Percentiles rank a stretch among this genome's conserved stretches.
phyloP scores from a whole-genome alignment of 2,329 filamentous ascomycete species.

The Colletotrichum agaves region DNA sequence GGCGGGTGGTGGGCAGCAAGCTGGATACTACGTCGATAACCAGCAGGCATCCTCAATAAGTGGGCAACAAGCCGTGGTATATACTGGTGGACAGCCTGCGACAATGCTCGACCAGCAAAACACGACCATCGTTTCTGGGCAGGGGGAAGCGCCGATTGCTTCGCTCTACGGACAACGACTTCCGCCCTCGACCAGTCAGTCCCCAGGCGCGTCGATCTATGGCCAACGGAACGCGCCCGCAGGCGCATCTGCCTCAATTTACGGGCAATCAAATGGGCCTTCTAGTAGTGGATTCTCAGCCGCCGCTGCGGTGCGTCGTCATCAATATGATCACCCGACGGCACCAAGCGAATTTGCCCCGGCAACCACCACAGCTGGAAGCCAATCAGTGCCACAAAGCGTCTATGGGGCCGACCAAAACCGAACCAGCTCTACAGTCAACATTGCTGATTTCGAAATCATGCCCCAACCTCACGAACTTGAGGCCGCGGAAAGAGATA shows the following conservation, averaged over 20 bases:
- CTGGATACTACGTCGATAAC: not conserved
- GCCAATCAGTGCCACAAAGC: not conserved
- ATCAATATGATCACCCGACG: conserved; percentile 30
- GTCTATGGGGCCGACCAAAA: conserved; percentile 11
- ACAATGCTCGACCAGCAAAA: not conserved
- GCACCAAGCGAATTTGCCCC: conserved; percentile 28
- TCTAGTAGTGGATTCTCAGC: not conserved
- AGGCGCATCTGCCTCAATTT: not conserved
- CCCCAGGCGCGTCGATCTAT: not conserved
- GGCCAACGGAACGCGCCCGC: not conserved
- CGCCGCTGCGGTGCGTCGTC: conserved; percentile 5
- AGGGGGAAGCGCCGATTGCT: conserved; percentile 1
- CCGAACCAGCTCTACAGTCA: conserved; percentile 28
- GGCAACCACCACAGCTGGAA: conserved; percentile 5
- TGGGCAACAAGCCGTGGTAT: not conserved
- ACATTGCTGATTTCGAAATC: conserved; percentile 25
- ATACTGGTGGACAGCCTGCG: not conserved
- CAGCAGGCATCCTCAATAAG: not conserved
- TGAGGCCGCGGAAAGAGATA: conserved; percentile 28
- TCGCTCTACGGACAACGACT: conserved; percentile 15
- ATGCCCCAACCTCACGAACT: conserved; percentile 32
- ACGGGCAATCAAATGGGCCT: conserved; percentile 3
- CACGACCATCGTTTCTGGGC: not conserved
- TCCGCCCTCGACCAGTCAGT: not conserved
- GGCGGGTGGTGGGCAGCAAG: conserved; percentile 2